Percentiles rank a stretch among this genome's conserved stretches.
Conservation (phyloP, 2,329 filamentous ascomycete species). For the Hypoxylon sp. region DNA sequence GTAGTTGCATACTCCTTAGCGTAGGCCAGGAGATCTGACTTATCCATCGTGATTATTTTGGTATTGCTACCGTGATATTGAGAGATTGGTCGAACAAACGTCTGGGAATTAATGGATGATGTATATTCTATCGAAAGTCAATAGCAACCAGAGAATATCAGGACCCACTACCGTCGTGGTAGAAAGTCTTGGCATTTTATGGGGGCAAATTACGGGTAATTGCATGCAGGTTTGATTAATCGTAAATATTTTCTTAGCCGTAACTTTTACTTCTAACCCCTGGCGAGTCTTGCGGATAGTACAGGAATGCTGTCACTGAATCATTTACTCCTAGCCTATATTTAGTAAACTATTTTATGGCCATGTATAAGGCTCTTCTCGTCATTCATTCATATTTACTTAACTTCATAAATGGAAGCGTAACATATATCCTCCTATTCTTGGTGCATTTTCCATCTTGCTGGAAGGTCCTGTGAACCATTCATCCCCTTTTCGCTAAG, state of each 20-base stretch:
- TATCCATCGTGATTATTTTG: conserved; percentile 46
- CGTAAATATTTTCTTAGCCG: background rate
- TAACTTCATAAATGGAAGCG: no score
- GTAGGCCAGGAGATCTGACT: conserved; percentile 65
- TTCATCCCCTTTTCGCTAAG: no score
- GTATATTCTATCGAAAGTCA: conserved; percentile 9
- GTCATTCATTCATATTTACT: no score
- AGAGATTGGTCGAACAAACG: background rate
- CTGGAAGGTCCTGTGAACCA: no score
- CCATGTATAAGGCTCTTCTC: no score
- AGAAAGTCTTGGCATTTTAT: background rate
- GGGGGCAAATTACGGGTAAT: conserved; percentile 1
- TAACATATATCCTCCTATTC: no score
- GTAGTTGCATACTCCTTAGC: conserved; percentile 73
- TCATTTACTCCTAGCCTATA: no score
- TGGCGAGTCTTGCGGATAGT: background rate
- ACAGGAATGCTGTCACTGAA: no score
- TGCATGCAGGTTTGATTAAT: background rate
- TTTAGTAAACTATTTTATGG: no score
- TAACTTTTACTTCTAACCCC: background rate
- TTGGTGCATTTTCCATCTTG: no score
- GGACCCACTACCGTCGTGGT: background rate
- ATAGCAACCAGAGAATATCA: conserved; percentile 9
- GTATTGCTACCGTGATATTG: background rate
- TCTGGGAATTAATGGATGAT: background rate